Evolutionary conservation across 257 asterid species (phyloP).

Genomic region (Nicotiana knightiana): DNA sequence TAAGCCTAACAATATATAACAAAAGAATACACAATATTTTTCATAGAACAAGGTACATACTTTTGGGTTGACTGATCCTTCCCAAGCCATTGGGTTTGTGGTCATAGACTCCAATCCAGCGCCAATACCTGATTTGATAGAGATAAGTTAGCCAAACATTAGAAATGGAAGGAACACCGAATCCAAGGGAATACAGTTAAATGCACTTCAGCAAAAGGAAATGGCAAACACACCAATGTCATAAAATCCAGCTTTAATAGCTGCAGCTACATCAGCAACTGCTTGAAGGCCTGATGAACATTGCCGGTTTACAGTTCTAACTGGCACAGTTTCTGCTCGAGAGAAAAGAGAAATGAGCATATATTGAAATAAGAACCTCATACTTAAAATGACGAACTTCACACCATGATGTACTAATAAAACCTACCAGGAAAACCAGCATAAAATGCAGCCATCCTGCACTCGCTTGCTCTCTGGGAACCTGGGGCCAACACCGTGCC

Average conservation of each 20-base stretch:
- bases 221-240: conserved; percentile 58
- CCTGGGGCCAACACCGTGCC: conserved; percentile 98
- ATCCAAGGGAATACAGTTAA: background rate
- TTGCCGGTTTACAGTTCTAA: conserved; percentile 96
- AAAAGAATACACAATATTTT: background rate
- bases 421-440: conserved; percentile 95
- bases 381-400: background rate
- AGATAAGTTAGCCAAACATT: background rate
- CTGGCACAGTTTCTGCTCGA: conserved; percentile 83
- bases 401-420: background rate
- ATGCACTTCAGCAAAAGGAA: background rate
- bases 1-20: background rate
- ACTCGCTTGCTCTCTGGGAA: conserved; percentile 94
- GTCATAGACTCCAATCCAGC: conserved; percentile 99
- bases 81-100: conserved; percentile 89
- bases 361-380: conserved; percentile 1
- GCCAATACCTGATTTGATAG: conserved; percentile 64
- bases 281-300: conserved; percentile 99
- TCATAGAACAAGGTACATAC: conserved; percentile 25
- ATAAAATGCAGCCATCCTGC: conserved; percentile 99
- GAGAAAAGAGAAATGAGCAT: background rate
- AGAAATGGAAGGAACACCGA: background rate
- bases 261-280: conserved; percentile 99
- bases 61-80: conserved; percentile 92
- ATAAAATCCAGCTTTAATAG: conserved; percentile 96